These are phyloP conservation scores for Chrysopogon serrulatus DNA, from an alignment of 176 grass and related monocot species.

Conservation along the genomic window DNA sequence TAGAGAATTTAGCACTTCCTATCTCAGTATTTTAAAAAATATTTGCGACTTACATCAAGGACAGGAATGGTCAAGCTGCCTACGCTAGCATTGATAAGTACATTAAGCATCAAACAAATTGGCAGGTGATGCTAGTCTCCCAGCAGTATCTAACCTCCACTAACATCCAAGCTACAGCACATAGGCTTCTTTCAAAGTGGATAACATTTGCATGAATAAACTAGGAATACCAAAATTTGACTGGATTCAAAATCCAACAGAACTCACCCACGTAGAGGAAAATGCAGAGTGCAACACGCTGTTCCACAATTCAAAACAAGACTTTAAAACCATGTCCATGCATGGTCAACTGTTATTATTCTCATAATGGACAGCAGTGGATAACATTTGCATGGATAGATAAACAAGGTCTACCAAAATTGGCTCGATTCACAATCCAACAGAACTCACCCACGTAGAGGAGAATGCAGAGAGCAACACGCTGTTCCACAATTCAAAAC, in stretches of 20 bases:
- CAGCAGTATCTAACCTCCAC: neutral
- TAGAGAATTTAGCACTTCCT: constrained; percentile 7
- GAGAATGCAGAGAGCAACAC: neutral
- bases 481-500: neutral
- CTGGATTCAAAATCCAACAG: neutral
- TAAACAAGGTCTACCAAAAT: neutral
- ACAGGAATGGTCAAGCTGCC: constrained; percentile 1
- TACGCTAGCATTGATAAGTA: neutral
- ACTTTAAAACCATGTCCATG: neutral
- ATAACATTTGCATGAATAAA: constrained; percentile 5
- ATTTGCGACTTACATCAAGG: neutral
- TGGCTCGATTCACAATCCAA: constrained; percentile 1
- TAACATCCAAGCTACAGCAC: neutral
- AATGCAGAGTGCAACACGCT: neutral
- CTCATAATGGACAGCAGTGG: neutral
- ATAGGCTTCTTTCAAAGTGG: neutral
- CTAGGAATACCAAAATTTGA: neutral
- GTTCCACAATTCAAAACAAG: neutral
- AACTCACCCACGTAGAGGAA: neutral
- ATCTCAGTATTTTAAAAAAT: neutral
- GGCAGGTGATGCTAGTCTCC: neutral
- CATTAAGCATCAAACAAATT: constrained; percentile 2
- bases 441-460: neutral
- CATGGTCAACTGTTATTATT: neutral
- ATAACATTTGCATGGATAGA: neutral